A percentile compares a stretch with the other conserved stretches of the same genome.
Conservation (phyloP, 306 rosid species). For the Prosopis cineraria region DNA sequence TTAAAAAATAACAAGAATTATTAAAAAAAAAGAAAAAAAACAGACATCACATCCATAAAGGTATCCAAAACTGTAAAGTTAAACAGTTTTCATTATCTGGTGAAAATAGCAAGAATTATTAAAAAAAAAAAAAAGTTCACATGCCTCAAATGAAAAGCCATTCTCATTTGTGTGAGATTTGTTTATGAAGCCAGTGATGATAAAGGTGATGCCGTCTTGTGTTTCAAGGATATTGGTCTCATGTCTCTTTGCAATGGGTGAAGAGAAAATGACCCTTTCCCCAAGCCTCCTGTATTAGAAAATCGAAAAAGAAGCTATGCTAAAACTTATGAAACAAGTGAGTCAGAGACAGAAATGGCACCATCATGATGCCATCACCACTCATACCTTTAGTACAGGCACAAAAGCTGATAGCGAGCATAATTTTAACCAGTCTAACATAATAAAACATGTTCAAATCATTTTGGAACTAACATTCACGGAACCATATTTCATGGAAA, state of each 20-base stretch:
- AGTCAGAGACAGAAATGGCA: not conserved
- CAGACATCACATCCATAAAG: not conserved
- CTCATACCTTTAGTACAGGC: not conserved
- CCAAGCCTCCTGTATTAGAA: conserved; percentile 29
- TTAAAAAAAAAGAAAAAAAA: too few relatives aligned
- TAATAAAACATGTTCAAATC: not conserved
- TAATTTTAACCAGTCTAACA: not conserved
- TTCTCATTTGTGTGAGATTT: conserved; percentile 30
- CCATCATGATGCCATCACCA: not conserved
- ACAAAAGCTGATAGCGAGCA: not conserved
- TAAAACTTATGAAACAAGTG: not conserved
- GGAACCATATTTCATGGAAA: not conserved
- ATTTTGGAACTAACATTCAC: not conserved
- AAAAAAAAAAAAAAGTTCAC: not conserved
- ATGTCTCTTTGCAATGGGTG: conserved; percentile 38
- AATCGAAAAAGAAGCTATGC: not conserved
- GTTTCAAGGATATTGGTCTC: conserved; percentile 45
- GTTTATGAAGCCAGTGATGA: conserved; percentile 39
- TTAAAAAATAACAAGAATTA: too few relatives aligned
- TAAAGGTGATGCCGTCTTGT: conserved; percentile 34
- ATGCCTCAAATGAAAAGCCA: conserved; percentile 43
- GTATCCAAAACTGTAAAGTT: not conserved
- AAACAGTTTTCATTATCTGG: not conserved
- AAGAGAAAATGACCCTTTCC: conserved; percentile 33
- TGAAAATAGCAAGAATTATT: not conserved